Base-by-base conservation (phyloP, 202 grass and related monocot species). In the Tripidium arundinaceum region DNA sequence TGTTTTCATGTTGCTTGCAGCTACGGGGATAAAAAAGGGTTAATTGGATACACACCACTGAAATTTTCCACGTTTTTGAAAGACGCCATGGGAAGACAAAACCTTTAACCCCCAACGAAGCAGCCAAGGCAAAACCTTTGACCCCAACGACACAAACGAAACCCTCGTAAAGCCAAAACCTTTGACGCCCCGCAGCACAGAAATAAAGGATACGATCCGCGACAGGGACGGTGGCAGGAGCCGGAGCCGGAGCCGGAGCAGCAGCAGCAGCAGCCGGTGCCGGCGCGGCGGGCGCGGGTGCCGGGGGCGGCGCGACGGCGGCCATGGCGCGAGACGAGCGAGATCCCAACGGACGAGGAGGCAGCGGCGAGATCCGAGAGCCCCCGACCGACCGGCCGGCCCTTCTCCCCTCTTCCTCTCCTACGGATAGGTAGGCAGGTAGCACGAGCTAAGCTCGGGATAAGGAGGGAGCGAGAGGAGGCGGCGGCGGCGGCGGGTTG, bases 161-260 rank as follows among this genome's bases (percentile, higher is more conserved):
- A 83, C 38, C 34, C 40, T 19, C 58, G 27, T 18, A 37, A 84
- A 62, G 67, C 40, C 47, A 58, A 86, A 77, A 29, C 34, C 26
- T 41, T 33, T 42, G 7, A 13, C 3, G 12, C 13, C 36, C 75
- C 26, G 14, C 22, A 77, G 42, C 64, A n/a, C n/a, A n/a, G n/a
- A 77, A 88, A 22, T 3, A 9, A 55, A 97, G 93, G 93, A 97
- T 97, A 97, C 93, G 90, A 74, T 91, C 93, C 74, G 85, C 85
- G 26, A 84, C 70, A 78, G 87, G 78, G 31, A 62, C 65, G 3
- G 83, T 13, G 13, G 67, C 49, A 1, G 78, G 22, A 9, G 72
- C 50, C 27, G 78, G 31, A 7, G 72, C 50, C 40, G 59, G 27
- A 7, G 66, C 13, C 0, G 47, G 3, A 4, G 83, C 8, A 16